Evolutionary conservation across 1,139 yeast genomes (phyloP), one percentile per base, ranked within the genome.

Genomic region (Blastobotrys apis): DNA sequence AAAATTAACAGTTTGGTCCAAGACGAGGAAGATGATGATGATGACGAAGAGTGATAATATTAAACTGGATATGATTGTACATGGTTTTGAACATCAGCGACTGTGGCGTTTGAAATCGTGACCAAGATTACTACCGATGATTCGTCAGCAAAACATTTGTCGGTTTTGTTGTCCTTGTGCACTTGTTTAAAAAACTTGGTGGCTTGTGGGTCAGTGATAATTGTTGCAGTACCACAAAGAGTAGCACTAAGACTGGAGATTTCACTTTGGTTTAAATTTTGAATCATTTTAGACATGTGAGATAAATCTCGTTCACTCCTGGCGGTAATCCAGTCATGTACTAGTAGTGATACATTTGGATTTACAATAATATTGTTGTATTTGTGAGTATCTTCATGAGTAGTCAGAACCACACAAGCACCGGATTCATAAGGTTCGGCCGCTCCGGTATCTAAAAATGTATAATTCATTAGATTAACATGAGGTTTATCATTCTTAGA

Each of bases 381-480:
- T 63, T 87, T 88, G 46, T 79, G 78, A 3, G 96, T 84, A 45
- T 74, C 66, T 49, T 72, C 74, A 1, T 81, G 81, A 1, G 94
- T 80, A 5, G 94, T 78, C 48, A 88, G 69, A 29, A 88, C 77
- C 40, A 87, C 72, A 21, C 45, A 40, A 5, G 73, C 64, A 44
- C 73, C 73, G 4, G 62, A 58, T 35, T 68, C 73, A 32, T 58
- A 53, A 5, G 62, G 65, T n/a, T 46, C 63, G 2, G 58, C 56
- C 5, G 66, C 63, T 10, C 64, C 69, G 6, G 58, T 53, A 27
- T 60, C 62, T 9, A 80, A 62, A 53, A 79, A 85, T 3, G 92
- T 80, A 62, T 84, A 88, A 64, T 86, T 88, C 97, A 88, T 88
- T 54, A 88, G 73, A 10, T 92, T 77, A 2, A 87, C 94, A 54